These are phyloP conservation scores for Pestalotiopsis sp. DNA, from an alignment of 2,329 filamentous ascomycete species.

Conservation along the genomic window DNA sequence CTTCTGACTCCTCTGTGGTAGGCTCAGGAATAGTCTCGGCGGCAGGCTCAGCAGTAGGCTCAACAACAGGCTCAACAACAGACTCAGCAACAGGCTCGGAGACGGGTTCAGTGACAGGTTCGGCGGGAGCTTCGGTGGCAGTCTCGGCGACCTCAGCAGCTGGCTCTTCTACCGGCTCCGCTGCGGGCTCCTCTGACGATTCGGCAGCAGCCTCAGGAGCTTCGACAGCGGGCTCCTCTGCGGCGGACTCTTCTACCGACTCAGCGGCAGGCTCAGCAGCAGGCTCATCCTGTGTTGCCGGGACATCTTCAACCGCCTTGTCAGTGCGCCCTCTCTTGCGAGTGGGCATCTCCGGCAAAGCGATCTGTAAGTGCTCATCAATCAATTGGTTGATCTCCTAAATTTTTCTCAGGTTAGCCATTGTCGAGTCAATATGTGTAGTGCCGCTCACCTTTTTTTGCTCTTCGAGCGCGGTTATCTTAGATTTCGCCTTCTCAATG, in stretches of 20 bases:
- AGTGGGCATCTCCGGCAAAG: constrained; percentile 30
- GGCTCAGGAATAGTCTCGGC: background rate
- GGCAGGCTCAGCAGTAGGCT: no score
- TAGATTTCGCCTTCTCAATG: constrained; percentile 33
- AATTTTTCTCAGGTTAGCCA: background rate
- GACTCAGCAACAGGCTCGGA: background rate
- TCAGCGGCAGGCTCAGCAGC: background rate
- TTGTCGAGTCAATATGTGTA: background rate
- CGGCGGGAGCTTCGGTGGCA: no score
- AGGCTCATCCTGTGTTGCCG: background rate
- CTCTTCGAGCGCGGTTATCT: constrained; percentile 34
- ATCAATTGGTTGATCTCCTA: constrained; percentile 45
- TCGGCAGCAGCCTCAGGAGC: background rate
- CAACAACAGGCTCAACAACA: background rate
- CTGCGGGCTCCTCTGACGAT: background rate
- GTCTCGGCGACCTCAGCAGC: background rate
- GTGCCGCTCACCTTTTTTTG: constrained; percentile 30
- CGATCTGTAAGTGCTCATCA: constrained; percentile 39
- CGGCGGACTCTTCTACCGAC: background rate
- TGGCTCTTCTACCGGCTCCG: background rate
- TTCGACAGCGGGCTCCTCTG: background rate
- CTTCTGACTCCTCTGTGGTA: background rate
- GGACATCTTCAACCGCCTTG: background rate
- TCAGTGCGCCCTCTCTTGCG: constrained; percentile 18
- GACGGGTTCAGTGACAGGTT: no score